Conservation (phyloP, 768 basidiomycete genomes). For the Tricholoma terreum region DNA sequence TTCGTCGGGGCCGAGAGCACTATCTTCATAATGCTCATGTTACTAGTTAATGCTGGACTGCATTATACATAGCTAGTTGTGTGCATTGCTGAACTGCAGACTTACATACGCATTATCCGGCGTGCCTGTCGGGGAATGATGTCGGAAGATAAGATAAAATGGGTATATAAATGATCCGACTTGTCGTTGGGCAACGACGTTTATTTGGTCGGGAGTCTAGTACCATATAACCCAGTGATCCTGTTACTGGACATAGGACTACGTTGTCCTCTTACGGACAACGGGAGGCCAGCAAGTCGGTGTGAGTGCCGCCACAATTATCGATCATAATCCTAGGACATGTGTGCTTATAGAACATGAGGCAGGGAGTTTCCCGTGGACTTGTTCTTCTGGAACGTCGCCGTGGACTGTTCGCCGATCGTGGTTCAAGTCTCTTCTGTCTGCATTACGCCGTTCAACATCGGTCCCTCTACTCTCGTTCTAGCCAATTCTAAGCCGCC, state of each 20-base stretch:
- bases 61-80: background rate
- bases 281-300: constrained; percentile 10
- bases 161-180: constrained; percentile 19
- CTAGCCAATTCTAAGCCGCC: constrained; percentile 1
- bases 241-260: constrained; percentile 12
- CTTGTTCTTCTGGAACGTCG: constrained; percentile 19
- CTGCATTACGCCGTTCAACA: constrained; percentile 9
- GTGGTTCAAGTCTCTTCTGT: constrained; percentile 13
- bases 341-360: constrained; percentile 53
- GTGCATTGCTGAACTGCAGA: background rate
- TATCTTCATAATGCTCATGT: background rate
- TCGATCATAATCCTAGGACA: constrained; percentile 31
- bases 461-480: constrained; percentile 8
- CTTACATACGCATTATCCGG: background rate
- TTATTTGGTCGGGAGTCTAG: constrained; percentile 10
- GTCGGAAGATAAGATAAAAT: constrained; percentile 24
- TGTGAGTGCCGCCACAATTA: constrained; percentile 23
- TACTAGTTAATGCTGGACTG: background rate
- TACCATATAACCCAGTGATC: constrained; percentile 13
- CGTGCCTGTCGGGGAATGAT: background rate
- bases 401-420: constrained; percentile 21
- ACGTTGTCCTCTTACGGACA: constrained; percentile 11
- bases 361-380: constrained; percentile 46
- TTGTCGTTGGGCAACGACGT: constrained; percentile 1
- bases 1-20: background rate